Conservation (phyloP, 768 basidiomycete genomes). For the Strobilomyces confusus region DNA sequence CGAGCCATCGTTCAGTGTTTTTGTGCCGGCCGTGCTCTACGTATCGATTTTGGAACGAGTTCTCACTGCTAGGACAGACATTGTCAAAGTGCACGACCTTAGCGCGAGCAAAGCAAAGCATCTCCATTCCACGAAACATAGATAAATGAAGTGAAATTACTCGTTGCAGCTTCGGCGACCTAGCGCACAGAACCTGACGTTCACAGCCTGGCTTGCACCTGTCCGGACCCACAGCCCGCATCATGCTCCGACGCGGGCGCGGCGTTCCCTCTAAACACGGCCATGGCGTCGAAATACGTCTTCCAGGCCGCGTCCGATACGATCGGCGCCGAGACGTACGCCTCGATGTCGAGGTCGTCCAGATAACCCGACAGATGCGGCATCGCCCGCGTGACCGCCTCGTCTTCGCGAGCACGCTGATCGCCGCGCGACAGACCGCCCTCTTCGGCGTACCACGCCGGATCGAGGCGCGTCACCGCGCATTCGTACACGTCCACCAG, state of each 20-base stretch:
- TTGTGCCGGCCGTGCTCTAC: too few species aligned
- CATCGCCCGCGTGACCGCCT: constrained; percentile 22
- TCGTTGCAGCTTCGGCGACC: too few species aligned
- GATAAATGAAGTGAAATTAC: too few species aligned
- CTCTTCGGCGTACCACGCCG: constrained; percentile 1
- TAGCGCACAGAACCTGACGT: too few species aligned
- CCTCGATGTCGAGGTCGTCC: constrained; percentile 41
- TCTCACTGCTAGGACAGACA: too few species aligned
- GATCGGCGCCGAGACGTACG: constrained; percentile 50
- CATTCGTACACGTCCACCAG: constrained; percentile 57
- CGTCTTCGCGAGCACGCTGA: constrained; percentile 47
- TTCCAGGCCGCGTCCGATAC: constrained; percentile 51
- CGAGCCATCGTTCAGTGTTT: too few species aligned
- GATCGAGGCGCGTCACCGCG: constrained; percentile 22
- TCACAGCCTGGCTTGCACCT: background rate
- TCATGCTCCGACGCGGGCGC: constrained; percentile 13
- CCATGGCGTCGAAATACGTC: constrained; percentile 37
- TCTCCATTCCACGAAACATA: too few species aligned
- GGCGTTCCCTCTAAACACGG: constrained; percentile 43
- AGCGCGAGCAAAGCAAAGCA: too few species aligned
- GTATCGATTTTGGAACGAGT: too few species aligned
- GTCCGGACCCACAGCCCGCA: too few species aligned
- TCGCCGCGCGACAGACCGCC: constrained; percentile 27
- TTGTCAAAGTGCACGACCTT: too few species aligned
- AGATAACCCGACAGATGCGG: constrained; percentile 40